Evolutionary conservation across 257 asterid species (phyloP).

Genomic region (Linderniella brevidens): DNA sequence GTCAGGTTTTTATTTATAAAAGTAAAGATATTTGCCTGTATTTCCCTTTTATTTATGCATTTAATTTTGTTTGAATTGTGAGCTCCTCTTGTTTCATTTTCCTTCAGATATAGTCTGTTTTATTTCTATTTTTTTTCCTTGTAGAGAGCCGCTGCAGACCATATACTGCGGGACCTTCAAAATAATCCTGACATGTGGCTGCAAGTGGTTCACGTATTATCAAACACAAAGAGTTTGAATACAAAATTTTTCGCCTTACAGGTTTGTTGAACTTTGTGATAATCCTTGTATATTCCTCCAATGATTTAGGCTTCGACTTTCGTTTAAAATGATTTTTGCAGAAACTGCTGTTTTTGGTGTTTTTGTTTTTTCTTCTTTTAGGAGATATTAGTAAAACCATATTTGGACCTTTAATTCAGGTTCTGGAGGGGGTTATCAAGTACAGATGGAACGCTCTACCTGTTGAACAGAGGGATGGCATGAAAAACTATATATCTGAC

Average conservation of each 20-base stretch:
- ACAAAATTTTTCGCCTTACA: conserved; percentile 87
- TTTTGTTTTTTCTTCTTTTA: conserved; percentile 5
- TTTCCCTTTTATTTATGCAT: no score
- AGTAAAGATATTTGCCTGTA: no score
- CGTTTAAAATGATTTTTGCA: conserved; percentile 2
- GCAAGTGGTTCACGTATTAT: conserved; percentile 90
- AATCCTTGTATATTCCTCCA: no score
- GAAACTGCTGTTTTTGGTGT: conserved; percentile 1
- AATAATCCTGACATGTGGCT: conserved; percentile 93
- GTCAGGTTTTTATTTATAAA: no score
- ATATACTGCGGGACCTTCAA: conserved; percentile 83
- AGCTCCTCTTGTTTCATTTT: no score
- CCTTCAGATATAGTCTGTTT: not conserved
- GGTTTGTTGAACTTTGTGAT: conserved; percentile 23
- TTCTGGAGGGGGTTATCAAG: conserved; percentile 91
- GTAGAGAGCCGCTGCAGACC: conserved; percentile 85
- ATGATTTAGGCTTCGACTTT: conserved; percentile 2
- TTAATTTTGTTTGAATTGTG: no score
- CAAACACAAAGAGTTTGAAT: conserved; percentile 60
- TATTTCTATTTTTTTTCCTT: conserved; percentile 8
- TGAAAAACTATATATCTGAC: conserved; percentile 95
- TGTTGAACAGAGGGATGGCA: conserved; percentile 88
- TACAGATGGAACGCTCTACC: conserved; percentile 98
- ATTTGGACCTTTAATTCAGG: conserved; percentile 32
- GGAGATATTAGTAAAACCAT: conserved; percentile 5